Base-by-base conservation (phyloP, 2,329 filamentous ascomycete genomes). In the Diaporthe nobilis region DNA sequence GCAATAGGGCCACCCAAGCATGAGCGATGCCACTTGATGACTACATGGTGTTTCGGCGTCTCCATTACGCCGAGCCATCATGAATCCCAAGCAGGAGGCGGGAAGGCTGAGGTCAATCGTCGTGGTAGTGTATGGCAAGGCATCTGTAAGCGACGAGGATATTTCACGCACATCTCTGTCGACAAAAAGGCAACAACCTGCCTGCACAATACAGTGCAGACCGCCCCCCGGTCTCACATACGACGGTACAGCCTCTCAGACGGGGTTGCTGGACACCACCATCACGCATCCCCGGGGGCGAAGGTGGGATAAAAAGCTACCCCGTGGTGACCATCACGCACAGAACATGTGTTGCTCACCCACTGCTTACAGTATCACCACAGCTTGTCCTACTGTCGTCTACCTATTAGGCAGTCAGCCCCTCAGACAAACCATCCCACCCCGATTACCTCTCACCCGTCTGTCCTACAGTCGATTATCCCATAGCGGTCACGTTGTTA, bases 241-340 rank as follows among this genome's bases (percentile, higher is more conserved):
- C 13, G 60, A 58, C 31, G 44, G 25, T 20, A 44, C 75, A 58
- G 55, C 72, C 71, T 76, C 75, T 74, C 39, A 74, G 25, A 28
- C 17, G 58, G 37, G 57, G 53, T 71, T 53, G 57, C 71, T 37
- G 37, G 28, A 44, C 74, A 76, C 71, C 74, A 73, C 57, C 71
- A 71, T 37, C 57, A 57, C 65, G 34, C 65, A 53, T 25, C 12
- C 49, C n/a, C 13, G 65, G 65, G 47, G 63, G 63, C 63, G 63
- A 51, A 49, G 65, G 47, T 68, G 47, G 65, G 65, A 68, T 53
- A 31, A 39, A 53, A 28, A 68, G 22, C 65, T 55, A 55, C 15
- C 2, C 34, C 20, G 17, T 65, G 9, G 60, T 65, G 17, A 25
- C 47, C 47, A 55, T 25, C 49, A 55, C 49, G n/a, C 51, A 31